A percentile compares a stretch with the other conserved stretches of the same genome.
Conservation (phyloP, 768 basidiomycete genomes). For the Suillus brevipes region DNA sequence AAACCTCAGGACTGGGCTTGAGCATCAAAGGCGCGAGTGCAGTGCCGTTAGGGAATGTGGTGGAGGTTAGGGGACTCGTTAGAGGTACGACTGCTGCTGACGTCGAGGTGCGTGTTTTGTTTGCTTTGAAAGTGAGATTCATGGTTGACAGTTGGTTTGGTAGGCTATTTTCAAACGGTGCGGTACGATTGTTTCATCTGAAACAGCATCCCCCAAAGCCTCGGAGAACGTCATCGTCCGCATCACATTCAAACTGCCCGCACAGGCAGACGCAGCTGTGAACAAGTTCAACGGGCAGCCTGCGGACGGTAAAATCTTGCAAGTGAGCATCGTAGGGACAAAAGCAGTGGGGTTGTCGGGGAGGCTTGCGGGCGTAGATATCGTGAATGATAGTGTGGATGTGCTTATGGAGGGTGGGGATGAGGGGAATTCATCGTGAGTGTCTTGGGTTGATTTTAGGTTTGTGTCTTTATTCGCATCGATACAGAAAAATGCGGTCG, state of each 20-base stretch:
- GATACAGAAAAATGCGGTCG: constrained; percentile 77
- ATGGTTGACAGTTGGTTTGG: constrained; percentile 1
- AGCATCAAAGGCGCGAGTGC: constrained; percentile 71
- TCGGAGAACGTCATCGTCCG: constrained; percentile 56
- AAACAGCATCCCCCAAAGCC: constrained; percentile 16
- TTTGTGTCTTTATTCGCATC: background rate
- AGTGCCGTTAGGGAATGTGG: constrained; percentile 56
- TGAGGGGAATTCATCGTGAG: constrained; percentile 54
- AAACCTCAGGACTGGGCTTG: constrained; percentile 30
- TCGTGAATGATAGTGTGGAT: constrained; percentile 43
- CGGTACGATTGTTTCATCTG: constrained; percentile 56
- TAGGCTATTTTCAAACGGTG: constrained; percentile 81
- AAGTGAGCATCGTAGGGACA: constrained; percentile 62
- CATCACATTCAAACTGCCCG: constrained; percentile 66
- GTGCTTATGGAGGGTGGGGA: constrained; percentile 54
- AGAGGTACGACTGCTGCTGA: constrained; percentile 80
- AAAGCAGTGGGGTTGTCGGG: constrained; percentile 56
- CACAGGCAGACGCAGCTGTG: constrained; percentile 66
- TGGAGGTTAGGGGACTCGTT: constrained; percentile 74
- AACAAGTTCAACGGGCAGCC: constrained; percentile 76
- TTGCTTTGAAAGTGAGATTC: constrained; percentile 1
- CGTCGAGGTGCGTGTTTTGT: constrained; percentile 45
- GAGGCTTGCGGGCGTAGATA: constrained; percentile 54
- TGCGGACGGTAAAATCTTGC: constrained; percentile 77
- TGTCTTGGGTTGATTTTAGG: background rate